Conservation (phyloP, 2,329 filamentous ascomycete genomes). For the Trichoderma oligosporum region DNA sequence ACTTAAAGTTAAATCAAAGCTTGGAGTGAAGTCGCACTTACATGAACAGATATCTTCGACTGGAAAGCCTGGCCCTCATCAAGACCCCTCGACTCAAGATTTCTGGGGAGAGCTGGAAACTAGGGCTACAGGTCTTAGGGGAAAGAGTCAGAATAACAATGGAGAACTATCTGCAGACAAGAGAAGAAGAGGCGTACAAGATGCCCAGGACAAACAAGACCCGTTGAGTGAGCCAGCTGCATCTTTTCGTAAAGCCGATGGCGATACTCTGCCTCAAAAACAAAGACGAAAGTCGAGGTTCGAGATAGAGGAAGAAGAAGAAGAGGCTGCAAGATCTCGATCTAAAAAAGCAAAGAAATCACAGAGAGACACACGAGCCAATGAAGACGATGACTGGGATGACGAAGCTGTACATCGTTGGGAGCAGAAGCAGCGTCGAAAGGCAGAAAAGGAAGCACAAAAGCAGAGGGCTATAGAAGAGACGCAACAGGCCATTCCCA, state of each 20-base stretch:
- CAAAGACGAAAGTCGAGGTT: slow-evolving; percentile 32
- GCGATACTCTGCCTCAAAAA: slow-evolving; percentile 22
- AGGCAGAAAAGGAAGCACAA: slow-evolving; percentile 41
- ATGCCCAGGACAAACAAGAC: neutral
- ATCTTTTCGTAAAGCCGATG: neutral
- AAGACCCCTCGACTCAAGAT: slow-evolving; percentile 16
- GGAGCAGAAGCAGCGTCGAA: slow-evolving; percentile 40
- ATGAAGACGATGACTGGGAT: slow-evolving; percentile 37
- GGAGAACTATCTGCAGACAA: neutral
- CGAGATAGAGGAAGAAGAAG: slow-evolving; percentile 27
- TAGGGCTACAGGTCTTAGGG: slow-evolving; percentile 22
- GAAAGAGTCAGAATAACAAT: slow-evolving; percentile 2
- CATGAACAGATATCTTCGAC: neutral
- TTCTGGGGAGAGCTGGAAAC: slow-evolving; percentile 29
- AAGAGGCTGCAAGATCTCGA: slow-evolving; percentile 21
- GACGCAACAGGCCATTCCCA: slow-evolving; percentile 49
- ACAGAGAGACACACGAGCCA: slow-evolving; percentile 18
- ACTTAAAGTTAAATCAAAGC: neutral
- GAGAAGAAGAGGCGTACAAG: neutral
- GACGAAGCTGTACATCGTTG: slow-evolving; percentile 37
- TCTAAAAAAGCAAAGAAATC: slow-evolving; percentile 29
- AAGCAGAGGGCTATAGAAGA: slow-evolving; percentile 40
- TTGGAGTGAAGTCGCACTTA: slow-evolving; percentile 7
- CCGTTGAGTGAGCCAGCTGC: neutral
- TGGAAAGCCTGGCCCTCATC: neutral